These are phyloP conservation scores for Citrus medica DNA, from an alignment of 345 rosid species.

Conservation along the genomic window DNA sequence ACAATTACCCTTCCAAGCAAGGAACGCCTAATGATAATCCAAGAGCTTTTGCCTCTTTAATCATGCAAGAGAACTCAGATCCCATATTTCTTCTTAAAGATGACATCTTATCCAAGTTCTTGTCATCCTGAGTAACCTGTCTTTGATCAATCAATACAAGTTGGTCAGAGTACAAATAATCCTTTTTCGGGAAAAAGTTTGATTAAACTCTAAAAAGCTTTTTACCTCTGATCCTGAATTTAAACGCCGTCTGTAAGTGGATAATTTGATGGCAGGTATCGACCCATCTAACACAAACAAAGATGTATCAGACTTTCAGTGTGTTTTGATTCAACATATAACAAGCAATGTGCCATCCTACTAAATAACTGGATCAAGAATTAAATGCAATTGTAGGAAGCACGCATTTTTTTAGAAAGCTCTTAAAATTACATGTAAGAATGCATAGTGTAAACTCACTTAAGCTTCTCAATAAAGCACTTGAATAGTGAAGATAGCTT, in stretches of 20 bases:
- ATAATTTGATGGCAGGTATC: slow-evolving; percentile 81
- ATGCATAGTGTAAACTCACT: background rate
- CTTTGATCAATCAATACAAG: slow-evolving; percentile 10
- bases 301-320: background rate
- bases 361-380: background rate
- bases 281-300: slow-evolving; percentile 61
- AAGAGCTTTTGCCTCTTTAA: slow-evolving; percentile 78
- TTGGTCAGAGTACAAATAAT: background rate
- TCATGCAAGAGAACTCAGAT: slow-evolving; percentile 84
- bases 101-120: slow-evolving; percentile 34
- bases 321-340: background rate
- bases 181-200: background rate
- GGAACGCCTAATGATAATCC: slow-evolving; percentile 83
- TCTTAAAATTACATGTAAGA: too few relatives aligned
- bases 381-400: background rate
- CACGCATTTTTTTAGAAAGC: background rate
- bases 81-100: slow-evolving; percentile 86
- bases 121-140: slow-evolving; percentile 53
- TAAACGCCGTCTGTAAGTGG: slow-evolving; percentile 71
- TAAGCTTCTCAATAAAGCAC: background rate
- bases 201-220: background rate
- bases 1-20: slow-evolving; percentile 82
- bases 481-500: too few relatives aligned
- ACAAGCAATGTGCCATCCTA: background rate
- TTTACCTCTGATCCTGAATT: slow-evolving; percentile 57